Percentiles rank a stretch among this genome's conserved stretches.
phyloP scores from a whole-genome alignment of 208 protist species.

The Trichomonas vaginalis region DNA sequence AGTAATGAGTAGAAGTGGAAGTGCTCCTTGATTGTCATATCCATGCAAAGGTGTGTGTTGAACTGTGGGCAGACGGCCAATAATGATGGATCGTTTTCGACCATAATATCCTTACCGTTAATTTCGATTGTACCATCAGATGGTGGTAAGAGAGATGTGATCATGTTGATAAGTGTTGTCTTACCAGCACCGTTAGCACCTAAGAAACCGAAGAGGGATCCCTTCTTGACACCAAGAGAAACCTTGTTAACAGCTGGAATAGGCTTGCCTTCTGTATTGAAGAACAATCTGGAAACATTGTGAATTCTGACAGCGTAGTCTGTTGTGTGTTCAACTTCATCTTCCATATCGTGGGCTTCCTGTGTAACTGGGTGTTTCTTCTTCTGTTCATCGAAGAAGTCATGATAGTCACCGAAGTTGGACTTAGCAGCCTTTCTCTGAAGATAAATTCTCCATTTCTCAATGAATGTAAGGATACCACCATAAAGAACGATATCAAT shows the following conservation, averaged over 20 bases:
- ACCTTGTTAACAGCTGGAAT: neutral
- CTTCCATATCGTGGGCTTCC: neutral
- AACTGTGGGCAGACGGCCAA: neutral
- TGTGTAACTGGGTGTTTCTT: neutral
- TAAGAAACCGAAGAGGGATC: neutral
- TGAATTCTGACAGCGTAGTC: neutral
- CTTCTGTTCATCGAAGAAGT: neutral
- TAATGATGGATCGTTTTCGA: neutral
- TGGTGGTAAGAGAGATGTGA: slow-evolving; percentile 17
- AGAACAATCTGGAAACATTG: neutral
- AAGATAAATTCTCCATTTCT: neutral
- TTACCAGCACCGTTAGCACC: slow-evolving; percentile 29
- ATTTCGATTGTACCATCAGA: slow-evolving; percentile 20
- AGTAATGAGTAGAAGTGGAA: neutral
- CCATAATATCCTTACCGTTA: neutral
- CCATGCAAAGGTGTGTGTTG: neutral
- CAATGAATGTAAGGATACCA: neutral
- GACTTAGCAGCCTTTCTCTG: neutral
- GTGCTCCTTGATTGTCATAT: neutral
- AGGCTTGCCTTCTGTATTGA: neutral
- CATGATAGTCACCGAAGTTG: neutral
- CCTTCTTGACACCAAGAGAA: neutral
- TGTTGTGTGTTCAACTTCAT: neutral
- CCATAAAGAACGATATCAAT: neutral
- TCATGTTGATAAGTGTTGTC: slow-evolving; percentile 24